phyloP scores from a whole-genome alignment of 1,284 basidiomycete species.

The Ustilago trichophora region DNA sequence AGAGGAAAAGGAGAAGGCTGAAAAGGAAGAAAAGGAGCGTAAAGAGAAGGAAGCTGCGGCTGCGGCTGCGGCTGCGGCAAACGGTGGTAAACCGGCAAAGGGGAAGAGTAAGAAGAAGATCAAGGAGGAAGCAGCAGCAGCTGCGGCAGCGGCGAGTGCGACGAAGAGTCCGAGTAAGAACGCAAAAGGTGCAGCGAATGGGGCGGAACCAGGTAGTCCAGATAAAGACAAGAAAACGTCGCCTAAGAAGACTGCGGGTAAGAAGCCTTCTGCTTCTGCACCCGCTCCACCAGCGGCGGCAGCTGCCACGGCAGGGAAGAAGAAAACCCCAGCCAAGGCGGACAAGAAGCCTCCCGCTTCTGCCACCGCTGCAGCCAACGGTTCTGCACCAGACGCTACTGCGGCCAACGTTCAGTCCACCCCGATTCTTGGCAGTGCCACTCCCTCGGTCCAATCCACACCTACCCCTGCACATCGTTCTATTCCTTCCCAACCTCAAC shows the following conservation, averaged over 20 bases:
- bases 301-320: conserved; percentile 28
- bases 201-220: conserved; percentile 26
- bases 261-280: conserved; percentile 24
- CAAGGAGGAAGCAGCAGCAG: conserved; percentile 40
- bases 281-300: conserved; percentile 4
- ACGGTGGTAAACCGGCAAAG: conserved; percentile 18
- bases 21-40: conserved; percentile 45
- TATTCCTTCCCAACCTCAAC: conserved; percentile 33
- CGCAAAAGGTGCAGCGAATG: conserved; percentile 16
- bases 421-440: conserved; percentile 41
- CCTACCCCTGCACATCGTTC: conserved; percentile 41
- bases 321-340: conserved; percentile 38
- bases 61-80: conserved; percentile 17
- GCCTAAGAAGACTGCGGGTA: conserved; percentile 42
- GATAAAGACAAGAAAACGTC: conserved; percentile 42
- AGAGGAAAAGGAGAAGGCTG: conserved; percentile 58
- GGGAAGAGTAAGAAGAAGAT: conserved; percentile 55
- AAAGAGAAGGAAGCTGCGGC: conserved; percentile 48
- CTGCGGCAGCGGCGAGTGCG: conserved; percentile 15
- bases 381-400: not conserved
- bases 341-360: conserved; percentile 20
- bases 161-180: conserved; percentile 28
- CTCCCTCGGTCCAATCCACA: conserved; percentile 37
- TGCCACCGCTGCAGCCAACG: conserved; percentile 3
- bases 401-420: no score